Evolutionary conservation across 2,329 filamentous ascomycete species (phyloP).

Genomic region (Rhynchosporium secalis): DNA sequence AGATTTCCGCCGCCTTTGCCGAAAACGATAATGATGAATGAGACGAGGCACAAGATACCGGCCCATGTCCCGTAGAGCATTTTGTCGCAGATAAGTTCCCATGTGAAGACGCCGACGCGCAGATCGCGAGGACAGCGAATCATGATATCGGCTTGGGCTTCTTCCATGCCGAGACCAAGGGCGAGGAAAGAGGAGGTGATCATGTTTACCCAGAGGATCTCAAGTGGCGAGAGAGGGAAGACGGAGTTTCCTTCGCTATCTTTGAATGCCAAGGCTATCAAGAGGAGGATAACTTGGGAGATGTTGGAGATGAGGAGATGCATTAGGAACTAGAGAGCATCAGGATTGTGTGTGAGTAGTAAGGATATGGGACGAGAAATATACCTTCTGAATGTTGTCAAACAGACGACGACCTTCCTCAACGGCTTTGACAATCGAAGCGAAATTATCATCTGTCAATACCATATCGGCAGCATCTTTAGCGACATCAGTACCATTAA

Average conservation of each 20-base stretch:
- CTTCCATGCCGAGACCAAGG: constrained; percentile 70
- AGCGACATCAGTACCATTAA: constrained; percentile 91
- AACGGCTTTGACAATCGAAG: constrained; percentile 88
- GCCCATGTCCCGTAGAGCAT: constrained; percentile 65
- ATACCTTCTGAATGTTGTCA: constrained; percentile 82
- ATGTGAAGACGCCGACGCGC: constrained; percentile 60
- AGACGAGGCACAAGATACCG: constrained; percentile 59
- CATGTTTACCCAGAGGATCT: constrained; percentile 77
- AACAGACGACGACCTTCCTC: constrained; percentile 99
- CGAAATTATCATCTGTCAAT: constrained; percentile 83
- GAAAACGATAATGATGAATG: constrained; percentile 63
- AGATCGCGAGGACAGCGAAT: constrained; percentile 63
- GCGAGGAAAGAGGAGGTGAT: constrained; percentile 71
- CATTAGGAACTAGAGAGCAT: constrained; percentile 53
- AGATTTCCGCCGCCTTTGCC: constrained; percentile 53
- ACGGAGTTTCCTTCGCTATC: constrained; percentile 59
- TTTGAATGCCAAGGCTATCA: constrained; percentile 70
- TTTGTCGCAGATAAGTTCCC: constrained; percentile 66
- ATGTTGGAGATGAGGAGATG: constrained; percentile 70
- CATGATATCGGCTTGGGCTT: constrained; percentile 67
- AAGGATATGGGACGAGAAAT: not conserved
- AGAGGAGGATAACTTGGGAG: constrained; percentile 66
- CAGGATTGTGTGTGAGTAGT: not conserved
- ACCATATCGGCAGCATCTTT: constrained; percentile 96
- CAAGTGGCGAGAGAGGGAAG: constrained; percentile 69